Evolutionary conservation across 495 filamentous ascomycete species (phyloP).

Genomic region (Aspergillus coremiiformis): DNA sequence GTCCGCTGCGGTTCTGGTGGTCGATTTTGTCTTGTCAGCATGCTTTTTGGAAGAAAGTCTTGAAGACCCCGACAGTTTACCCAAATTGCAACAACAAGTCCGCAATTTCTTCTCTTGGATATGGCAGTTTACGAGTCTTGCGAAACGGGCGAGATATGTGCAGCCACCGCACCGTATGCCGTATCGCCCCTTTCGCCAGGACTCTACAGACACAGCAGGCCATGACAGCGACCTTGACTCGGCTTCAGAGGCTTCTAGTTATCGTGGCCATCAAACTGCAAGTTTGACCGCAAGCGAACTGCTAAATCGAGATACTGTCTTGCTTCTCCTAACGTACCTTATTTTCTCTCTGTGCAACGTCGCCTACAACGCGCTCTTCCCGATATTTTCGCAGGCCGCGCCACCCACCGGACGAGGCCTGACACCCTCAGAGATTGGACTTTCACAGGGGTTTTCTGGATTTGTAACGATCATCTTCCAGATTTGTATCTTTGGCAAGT

Average conservation of each 20-base stretch:
- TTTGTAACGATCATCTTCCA: constrained; percentile 83
- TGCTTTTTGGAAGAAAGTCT: constrained; percentile 86
- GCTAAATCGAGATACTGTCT: constrained; percentile 69
- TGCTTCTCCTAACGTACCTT: constrained; percentile 73
- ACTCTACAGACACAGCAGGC: constrained; percentile 24
- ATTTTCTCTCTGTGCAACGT: constrained; percentile 87
- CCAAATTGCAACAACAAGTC: constrained; percentile 51
- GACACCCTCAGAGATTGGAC: constrained; percentile 71
- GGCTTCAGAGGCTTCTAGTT: constrained; percentile 35
- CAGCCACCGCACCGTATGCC: constrained; percentile 21
- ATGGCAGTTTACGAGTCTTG: constrained; percentile 63
- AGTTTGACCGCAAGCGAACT: constrained; percentile 44
- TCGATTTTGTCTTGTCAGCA: constrained; percentile 65
- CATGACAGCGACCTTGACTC: constrained; percentile 40
- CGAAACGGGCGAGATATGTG: constrained; percentile 52
- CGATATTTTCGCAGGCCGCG: constrained; percentile 73
- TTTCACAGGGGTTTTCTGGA: constrained; percentile 80
- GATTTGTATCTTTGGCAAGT: constrained; percentile 66
- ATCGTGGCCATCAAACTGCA: constrained; percentile 23
- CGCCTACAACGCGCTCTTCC: constrained; percentile 83
- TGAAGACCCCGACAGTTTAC: constrained; percentile 59
- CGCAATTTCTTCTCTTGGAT: constrained; percentile 58
- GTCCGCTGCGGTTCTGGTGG: constrained; percentile 57
- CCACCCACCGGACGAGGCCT: constrained; percentile 71
- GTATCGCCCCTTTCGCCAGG: constrained; percentile 17